Conservation (phyloP, 306 rosid genomes). For the Fagus sylvatica region DNA sequence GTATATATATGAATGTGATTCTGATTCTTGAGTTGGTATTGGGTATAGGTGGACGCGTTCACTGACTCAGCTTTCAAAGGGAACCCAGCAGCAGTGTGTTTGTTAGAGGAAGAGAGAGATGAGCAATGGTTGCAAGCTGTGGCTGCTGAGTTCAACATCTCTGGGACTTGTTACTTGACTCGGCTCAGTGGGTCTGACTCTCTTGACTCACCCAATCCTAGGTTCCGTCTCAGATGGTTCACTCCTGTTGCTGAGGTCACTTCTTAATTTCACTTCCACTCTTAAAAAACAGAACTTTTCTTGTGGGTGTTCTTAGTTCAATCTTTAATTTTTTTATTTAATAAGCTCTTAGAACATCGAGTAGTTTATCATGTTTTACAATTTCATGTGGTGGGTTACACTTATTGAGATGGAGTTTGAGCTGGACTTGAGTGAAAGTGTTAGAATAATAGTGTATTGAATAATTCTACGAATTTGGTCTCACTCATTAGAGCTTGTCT, state of each 20-base stretch:
- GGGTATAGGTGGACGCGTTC: constrained; percentile 65
- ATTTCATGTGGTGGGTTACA: no score
- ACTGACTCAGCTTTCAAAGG: constrained; percentile 70
- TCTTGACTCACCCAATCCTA: constrained; percentile 35
- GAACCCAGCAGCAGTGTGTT: constrained; percentile 74
- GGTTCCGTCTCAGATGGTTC: constrained; percentile 79
- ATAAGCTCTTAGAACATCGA: not conserved
- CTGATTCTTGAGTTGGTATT: constrained; percentile 1
- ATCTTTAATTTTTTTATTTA: not conserved
- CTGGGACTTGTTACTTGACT: constrained; percentile 49
- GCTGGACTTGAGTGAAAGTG: no score
- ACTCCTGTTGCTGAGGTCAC: constrained; percentile 66
- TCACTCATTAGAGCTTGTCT: no score
- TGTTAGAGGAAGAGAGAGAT: constrained; percentile 59
- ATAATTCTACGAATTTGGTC: no score
- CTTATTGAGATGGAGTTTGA: no score
- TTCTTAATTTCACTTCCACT: not conserved
- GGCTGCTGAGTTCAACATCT: constrained; percentile 61
- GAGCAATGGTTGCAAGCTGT: constrained; percentile 57
- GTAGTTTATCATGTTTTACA: no score
- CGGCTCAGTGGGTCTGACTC: constrained; percentile 25
- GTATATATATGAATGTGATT: not conserved
- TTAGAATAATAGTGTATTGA: no score
- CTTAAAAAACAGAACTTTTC: not conserved
- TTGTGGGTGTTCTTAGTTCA: not conserved